A percentile compares a stretch with the other conserved stretches of the same genome.
Evolutionary conservation across 768 basidiomycete genomes (phyloP).

Genomic region (Phlegmacium glaucopus): DNA sequence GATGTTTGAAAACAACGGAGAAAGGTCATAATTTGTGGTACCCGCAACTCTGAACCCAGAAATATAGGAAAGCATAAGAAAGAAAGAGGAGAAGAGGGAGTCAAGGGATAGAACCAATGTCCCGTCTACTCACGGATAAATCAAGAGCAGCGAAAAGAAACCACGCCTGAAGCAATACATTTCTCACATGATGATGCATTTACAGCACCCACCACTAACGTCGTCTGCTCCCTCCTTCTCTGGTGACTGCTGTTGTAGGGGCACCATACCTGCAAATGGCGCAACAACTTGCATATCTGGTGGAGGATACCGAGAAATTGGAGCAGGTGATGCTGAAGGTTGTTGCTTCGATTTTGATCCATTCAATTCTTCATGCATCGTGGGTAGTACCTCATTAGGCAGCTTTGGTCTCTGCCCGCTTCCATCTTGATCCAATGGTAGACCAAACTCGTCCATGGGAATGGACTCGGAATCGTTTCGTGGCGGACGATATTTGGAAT

Average conservation of each 20-base stretch:
- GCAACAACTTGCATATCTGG: not conserved
- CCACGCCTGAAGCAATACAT: not conserved
- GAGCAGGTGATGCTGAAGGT: conserved; percentile 52
- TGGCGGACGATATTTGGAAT: conserved; percentile 61
- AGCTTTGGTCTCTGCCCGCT: conserved; percentile 20
- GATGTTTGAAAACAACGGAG: no score
- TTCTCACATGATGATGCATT: conserved; percentile 80
- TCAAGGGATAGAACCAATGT: not conserved
- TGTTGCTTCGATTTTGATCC: conserved; percentile 26
- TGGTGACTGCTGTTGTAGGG: not conserved
- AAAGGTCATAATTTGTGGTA: no score
- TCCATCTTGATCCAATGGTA: conserved; percentile 22
- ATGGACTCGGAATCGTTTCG: conserved; percentile 41
- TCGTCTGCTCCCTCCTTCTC: conserved; percentile 39
- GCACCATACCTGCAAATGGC: not conserved
- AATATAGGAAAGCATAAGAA: not conserved
- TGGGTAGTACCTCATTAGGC: conserved; percentile 12
- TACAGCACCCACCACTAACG: conserved; percentile 64
- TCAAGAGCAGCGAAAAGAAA: not conserved
- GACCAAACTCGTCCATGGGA: conserved; percentile 68
- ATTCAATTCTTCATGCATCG: conserved; percentile 24
- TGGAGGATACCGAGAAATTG: conserved; percentile 61
- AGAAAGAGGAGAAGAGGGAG: not conserved
- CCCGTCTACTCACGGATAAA: not conserved
- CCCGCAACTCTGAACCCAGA: not conserved